Evolutionary conservation across 1,139 yeast species (phyloP).

Genomic region (Yamadazyma atlantica): DNA sequence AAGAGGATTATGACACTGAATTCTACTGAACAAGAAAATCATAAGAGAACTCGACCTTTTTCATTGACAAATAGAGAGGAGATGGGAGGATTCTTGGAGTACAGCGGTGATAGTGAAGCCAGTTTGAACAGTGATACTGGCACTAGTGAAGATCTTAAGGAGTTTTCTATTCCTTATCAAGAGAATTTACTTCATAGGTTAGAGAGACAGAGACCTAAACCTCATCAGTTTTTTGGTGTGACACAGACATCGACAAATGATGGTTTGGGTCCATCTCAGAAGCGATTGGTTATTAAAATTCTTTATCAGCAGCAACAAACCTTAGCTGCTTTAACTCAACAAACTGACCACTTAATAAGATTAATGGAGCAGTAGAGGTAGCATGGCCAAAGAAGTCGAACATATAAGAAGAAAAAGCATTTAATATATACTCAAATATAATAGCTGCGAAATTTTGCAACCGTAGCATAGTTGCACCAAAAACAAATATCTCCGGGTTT

Average conservation of each 20-base stretch:
- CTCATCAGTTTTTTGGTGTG: background rate
- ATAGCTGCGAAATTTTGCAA: no score
- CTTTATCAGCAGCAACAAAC: background rate
- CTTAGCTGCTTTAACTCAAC: background rate
- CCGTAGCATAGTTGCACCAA: no score
- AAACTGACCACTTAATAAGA: background rate
- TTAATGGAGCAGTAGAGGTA: background rate
- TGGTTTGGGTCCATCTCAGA: no score
- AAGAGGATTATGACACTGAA: no score
- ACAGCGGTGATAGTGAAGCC: background rate
- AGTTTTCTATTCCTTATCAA: background rate
- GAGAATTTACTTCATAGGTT: background rate
- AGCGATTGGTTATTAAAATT: background rate
- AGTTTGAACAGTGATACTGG: background rate
- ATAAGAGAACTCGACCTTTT: background rate
- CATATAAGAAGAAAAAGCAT: no score
- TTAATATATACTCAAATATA: no score
- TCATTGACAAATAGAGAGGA: background rate
- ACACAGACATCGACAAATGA: no score
- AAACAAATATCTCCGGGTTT: no score
- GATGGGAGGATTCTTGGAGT: background rate
- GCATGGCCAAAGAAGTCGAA: no score
- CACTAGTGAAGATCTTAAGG: slow-evolving; percentile 1
- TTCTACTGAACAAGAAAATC: background rate
- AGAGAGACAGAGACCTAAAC: background rate